Conservation (phyloP, 1,139 yeast genomes). For the Pichia norvegensis region DNA sequence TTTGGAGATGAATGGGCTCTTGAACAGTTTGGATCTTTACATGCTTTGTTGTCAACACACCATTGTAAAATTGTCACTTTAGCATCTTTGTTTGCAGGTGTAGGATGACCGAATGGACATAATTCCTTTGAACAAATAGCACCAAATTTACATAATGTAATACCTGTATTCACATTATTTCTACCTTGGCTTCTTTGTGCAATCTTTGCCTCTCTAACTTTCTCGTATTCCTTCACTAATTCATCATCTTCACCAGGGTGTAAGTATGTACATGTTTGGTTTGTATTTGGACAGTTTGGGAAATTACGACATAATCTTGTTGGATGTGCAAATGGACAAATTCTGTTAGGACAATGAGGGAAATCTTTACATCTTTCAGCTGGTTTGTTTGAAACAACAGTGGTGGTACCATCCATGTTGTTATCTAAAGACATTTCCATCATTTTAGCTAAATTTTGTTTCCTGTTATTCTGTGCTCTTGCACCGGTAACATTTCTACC, state of each 20-base stretch:
- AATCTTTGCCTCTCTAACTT: constrained; percentile 39
- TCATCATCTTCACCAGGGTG: constrained; percentile 82
- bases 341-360: constrained; percentile 65
- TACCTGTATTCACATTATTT: constrained; percentile 31
- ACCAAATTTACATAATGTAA: constrained; percentile 69
- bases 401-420: constrained; percentile 17
- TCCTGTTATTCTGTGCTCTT: constrained; percentile 4
- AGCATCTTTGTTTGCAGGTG: constrained; percentile 72
- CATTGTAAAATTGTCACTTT: constrained; percentile 61
- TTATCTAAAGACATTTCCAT: constrained; percentile 30
- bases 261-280: constrained; percentile 74
- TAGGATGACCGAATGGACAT: constrained; percentile 88
- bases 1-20: constrained; percentile 78
- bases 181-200: constrained; percentile 22
- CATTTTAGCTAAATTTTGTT: constrained; percentile 17
- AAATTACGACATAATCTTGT: constrained; percentile 65
- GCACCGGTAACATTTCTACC: constrained; percentile 2
- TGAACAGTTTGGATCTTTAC: constrained; percentile 53
- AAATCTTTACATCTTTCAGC: constrained; percentile 68
- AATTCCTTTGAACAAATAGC: constrained; percentile 62
- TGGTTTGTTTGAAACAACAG: constrained; percentile 31
- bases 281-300: constrained; percentile 72
- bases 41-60: constrained; percentile 66
- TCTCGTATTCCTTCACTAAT: constrained; percentile 58
- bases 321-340: constrained; percentile 75